Evolutionary conservation across 768 basidiomycete species (phyloP), one percentile per base, ranked within the genome.

Genomic region (Rhodotorula sphaerocarpa): DNA sequence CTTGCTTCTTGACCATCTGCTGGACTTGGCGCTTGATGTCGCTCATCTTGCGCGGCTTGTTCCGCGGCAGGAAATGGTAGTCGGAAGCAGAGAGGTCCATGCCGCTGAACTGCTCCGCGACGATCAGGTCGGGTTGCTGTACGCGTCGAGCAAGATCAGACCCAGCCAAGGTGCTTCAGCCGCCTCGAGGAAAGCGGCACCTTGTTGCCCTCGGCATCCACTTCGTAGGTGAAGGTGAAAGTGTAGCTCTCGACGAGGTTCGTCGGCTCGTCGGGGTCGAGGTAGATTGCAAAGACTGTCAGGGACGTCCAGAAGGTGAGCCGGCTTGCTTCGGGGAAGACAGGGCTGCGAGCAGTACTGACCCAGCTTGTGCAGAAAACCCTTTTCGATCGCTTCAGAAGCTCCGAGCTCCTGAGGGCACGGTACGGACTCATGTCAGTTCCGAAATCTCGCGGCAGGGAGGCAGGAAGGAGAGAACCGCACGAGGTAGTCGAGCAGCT

Each of bases 381-480:
- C 84, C 71, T 85, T 88, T 72, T 88, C 82, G 39, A 92, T 76
- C 0, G 90, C 90, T 63, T 91, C 86, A 66, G 87, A 89, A 46
- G 90, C 88, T 0, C 90, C 90, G 60, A 82, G 78, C 75, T 92
- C 89, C 89, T 90, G n/a, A n/a, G n/a, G n/a, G n/a, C n/a, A n/a
- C n/a, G n/a, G n/a, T n/a, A n/a, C n/a, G n/a, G n/a, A n/a, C n/a
- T n/a, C n/a, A n/a, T n/a, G n/a, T n/a, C n/a, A n/a, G n/a, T n/a
- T n/a, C n/a, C n/a, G n/a, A n/a, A n/a, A n/a, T n/a, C n/a, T n/a
- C n/a, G n/a, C 41, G 48, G 28, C 12, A 42, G 9, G 46, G 67
- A 66, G 62, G 69, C 69, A 66, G 48, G 45, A 16, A 39, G 21
- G 20, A 15, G 14, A 3, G 28, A 21, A 75, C 41, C 79, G 63